These are phyloP conservation scores for Colletotrichum sp. DNA, from an alignment of 2,329 filamentous ascomycete species.

Conservation along the genomic window DNA sequence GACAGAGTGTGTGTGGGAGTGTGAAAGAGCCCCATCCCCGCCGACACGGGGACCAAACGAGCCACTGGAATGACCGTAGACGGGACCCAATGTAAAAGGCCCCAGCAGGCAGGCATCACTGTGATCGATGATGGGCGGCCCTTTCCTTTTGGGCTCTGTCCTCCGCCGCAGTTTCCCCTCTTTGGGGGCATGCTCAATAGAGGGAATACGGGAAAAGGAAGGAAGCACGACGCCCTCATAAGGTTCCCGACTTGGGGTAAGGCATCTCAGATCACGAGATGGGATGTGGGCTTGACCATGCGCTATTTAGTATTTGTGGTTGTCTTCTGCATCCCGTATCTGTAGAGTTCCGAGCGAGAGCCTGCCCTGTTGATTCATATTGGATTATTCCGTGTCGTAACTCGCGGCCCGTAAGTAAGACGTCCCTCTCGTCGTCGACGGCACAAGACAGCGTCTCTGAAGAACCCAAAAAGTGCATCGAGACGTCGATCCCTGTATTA, in stretches of 20 bases:
- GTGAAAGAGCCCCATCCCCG: neutral
- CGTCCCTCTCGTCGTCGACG: neutral
- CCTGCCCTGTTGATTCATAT: neutral
- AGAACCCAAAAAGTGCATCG: conserved; percentile 18
- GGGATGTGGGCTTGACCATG: neutral
- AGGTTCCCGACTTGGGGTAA: neutral
- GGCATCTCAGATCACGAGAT: neutral
- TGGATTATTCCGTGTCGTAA: neutral
- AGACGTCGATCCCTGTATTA: conserved; percentile 13
- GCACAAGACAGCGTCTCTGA: conserved; percentile 19
- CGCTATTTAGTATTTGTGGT: neutral
- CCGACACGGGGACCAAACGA: neutral
- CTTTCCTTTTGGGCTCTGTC: neutral
- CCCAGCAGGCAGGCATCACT: neutral
- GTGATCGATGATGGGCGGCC: neutral
- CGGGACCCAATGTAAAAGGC: neutral
- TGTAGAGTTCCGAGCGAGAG: neutral
- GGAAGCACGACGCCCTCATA: neutral
- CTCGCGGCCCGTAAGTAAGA: neutral
- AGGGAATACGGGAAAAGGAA: neutral
- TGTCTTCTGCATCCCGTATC: neutral
- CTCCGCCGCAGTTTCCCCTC: neutral
- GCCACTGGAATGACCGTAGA: neutral
- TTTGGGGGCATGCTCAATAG: neutral
- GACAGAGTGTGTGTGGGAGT: neutral